Conservation (phyloP, 352 stramenopile species). For the Globisporangium mamillatum region DNA sequence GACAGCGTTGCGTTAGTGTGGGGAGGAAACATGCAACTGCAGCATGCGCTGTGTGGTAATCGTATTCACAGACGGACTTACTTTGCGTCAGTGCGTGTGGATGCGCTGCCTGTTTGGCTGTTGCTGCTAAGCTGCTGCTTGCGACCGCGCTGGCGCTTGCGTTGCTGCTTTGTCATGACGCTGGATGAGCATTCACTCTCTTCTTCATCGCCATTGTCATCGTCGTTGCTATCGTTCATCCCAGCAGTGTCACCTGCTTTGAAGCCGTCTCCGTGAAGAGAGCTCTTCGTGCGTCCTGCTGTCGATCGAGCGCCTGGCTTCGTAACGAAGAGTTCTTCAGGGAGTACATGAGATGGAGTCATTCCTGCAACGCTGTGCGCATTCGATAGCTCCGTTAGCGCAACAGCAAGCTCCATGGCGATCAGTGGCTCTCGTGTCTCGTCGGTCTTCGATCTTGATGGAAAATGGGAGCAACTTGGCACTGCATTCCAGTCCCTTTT, state of each 20-base stretch:
- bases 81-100: neutral
- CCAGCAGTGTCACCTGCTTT: too few species aligned
- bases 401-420: neutral
- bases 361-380: neutral
- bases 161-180: neutral
- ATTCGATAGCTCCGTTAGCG: neutral
- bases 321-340: neutral
- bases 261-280: neutral
- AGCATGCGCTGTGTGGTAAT: neutral
- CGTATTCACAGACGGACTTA: neutral
- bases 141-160: neutral
- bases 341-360: neutral
- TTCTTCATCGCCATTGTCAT: neutral
- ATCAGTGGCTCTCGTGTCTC: neutral
- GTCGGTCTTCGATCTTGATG: neutral
- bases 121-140: conserved; percentile 2
- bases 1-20: neutral
- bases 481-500: neutral
- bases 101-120: neutral
- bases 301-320: neutral
- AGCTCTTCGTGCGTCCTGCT: neutral
- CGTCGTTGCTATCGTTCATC: too few species aligned
- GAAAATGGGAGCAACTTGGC: neutral
- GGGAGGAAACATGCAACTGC: neutral
- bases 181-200: neutral